Conservation (phyloP, 306 rosid species). For the Dryas alaskensis region DNA sequence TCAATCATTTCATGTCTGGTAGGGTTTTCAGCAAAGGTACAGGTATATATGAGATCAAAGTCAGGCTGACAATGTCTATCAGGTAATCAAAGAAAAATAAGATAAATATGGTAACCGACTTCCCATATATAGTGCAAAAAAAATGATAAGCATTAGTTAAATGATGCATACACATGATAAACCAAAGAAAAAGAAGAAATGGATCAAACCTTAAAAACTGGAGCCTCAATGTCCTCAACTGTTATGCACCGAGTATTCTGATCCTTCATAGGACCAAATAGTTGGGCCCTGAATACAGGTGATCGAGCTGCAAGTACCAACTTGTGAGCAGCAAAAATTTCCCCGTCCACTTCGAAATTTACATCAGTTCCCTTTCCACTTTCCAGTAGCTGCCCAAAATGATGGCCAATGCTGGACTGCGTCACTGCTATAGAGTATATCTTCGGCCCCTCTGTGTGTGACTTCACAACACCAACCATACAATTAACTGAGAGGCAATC, state of each 20-base stretch:
- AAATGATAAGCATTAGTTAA: neutral
- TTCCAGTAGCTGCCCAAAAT: constrained; percentile 66
- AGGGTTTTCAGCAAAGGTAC: neutral
- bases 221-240: constrained; percentile 81
- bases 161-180: neutral
- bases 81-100: neutral
- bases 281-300: constrained; percentile 86
- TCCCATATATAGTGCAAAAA: neutral
- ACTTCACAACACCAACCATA: constrained; percentile 76
- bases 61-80: neutral
- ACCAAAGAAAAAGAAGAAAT: neutral
- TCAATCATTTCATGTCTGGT: neutral
- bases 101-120: neutral
- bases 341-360: constrained; percentile 67
- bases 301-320: constrained; percentile 81
- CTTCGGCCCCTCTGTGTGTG: constrained; percentile 69
- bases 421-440: constrained; percentile 62
- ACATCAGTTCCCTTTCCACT: constrained; percentile 72
- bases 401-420: constrained; percentile 59
- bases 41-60: neutral
- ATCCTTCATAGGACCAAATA: constrained; percentile 90
- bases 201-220: constrained; percentile 68
- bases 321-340: constrained; percentile 67
- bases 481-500: constrained; percentile 71
- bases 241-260: constrained; percentile 56